Conservation (phyloP, 441 rosid species). For the Geranium incanum region DNA sequence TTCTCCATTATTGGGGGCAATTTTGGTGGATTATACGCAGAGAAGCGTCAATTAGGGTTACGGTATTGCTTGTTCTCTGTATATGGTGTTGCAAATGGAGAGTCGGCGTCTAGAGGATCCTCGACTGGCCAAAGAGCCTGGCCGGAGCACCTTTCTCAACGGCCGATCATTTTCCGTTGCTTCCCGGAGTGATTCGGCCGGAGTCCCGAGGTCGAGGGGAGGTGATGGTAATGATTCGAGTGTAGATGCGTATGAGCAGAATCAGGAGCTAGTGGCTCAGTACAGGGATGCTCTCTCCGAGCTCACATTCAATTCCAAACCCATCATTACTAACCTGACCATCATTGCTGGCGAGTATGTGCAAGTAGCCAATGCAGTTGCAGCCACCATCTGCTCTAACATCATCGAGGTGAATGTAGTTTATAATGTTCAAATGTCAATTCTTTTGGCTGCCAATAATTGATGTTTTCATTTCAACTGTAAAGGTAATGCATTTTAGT, state of each 20-base stretch:
- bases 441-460: conserved; percentile 19
- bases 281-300: conserved; percentile 82
- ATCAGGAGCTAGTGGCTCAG: conserved; percentile 83
- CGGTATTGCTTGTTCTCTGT: conserved; percentile 22
- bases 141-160: conserved; percentile 26
- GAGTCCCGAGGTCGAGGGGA: conserved; percentile 33
- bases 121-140: conserved; percentile 40
- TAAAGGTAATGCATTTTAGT: conserved; percentile 13
- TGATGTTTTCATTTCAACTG: conserved; percentile 29
- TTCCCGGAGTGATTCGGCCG: conserved; percentile 28
- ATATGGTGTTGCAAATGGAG: conserved; percentile 50
- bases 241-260: conserved; percentile 55
- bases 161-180: conserved; percentile 31
- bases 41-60: conserved; percentile 22
- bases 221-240: conserved; percentile 36
- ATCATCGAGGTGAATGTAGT: conserved; percentile 90
- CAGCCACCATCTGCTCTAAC: conserved; percentile 66
- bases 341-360: conserved; percentile 92
- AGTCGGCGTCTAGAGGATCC: conserved; percentile 66
- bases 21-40: background rate
- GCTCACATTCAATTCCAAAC: conserved; percentile 92
- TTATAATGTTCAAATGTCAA: conserved; percentile 25
- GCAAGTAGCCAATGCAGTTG: conserved; percentile 72
- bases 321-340: conserved; percentile 85
- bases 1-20: background rate